Conservation (phyloP, 192 early-diverging fungal species). For the Umbelopsis sp. region DNA sequence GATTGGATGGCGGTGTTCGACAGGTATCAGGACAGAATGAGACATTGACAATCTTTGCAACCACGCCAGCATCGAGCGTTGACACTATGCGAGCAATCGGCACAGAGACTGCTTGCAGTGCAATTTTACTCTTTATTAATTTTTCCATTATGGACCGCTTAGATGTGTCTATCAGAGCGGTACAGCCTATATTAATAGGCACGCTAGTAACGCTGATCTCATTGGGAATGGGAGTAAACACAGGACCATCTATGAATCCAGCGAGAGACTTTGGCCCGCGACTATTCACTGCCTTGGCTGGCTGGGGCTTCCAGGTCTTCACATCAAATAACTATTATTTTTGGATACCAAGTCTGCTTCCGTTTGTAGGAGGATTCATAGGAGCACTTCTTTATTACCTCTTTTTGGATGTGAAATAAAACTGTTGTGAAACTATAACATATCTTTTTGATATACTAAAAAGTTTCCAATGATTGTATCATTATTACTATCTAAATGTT, state of each 20-base stretch:
- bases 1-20: constrained; percentile 46
- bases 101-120: constrained; percentile 71
- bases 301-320: constrained; percentile 70
- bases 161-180: neutral
- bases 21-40: constrained; percentile 41
- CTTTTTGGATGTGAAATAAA: constrained; percentile 45
- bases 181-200: neutral
- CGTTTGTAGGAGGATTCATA: constrained; percentile 62
- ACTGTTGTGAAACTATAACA: neutral
- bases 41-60: constrained; percentile 68
- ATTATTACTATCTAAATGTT: neutral
- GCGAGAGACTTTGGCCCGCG: constrained; percentile 83
- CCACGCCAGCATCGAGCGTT: constrained; percentile 57
- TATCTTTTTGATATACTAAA: no score
- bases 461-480: neutral
- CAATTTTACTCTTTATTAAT: constrained; percentile 63
- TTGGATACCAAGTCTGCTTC: constrained; percentile 71
- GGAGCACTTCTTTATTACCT: constrained; percentile 63
- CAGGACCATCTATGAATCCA: constrained; percentile 59
- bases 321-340: constrained; percentile 67
- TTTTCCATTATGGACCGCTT: constrained; percentile 36
- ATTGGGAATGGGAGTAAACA: constrained; percentile 23
- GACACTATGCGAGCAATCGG: constrained; percentile 55
- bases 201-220: constrained; percentile 15
- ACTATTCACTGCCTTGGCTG: constrained; percentile 59